Evolutionary conservation across 1,139 yeast genomes (phyloP).

Genomic region (Ogataea hybrid): DNA sequence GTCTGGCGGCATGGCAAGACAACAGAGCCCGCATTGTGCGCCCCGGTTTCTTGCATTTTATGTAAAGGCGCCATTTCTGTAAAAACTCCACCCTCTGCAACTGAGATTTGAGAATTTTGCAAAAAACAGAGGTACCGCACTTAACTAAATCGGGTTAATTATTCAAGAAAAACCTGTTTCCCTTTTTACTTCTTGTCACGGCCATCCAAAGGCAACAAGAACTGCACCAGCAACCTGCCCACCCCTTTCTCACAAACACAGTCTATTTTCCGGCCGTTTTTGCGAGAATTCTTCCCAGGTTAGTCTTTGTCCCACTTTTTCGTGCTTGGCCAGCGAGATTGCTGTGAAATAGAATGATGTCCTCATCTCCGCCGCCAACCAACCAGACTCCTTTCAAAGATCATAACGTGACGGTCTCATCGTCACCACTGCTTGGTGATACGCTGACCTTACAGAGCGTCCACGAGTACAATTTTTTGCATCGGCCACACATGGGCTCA

Average conservation of each 20-base stretch:
- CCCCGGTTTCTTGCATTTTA: background rate
- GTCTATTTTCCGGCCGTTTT: background rate
- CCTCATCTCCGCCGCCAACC: slow-evolving; percentile 31
- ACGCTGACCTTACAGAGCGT: slow-evolving; percentile 19
- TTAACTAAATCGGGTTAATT: no score
- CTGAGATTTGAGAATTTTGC: no score
- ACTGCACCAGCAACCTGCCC: background rate
- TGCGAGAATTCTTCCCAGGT: background rate
- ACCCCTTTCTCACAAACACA: background rate
- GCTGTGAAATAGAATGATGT: slow-evolving; percentile 26
- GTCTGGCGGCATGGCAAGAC: no score
- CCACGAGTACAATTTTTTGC: slow-evolving; percentile 19
- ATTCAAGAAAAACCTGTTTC: no score
- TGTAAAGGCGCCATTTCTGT: background rate
- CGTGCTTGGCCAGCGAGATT: slow-evolving; percentile 5
- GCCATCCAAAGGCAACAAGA: background rate
- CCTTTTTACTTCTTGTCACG: background rate
- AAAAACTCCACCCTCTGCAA: no score
- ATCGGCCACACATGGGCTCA: slow-evolving; percentile 6
- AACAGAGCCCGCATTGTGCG: no score
- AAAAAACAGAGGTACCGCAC: no score
- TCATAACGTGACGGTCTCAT: slow-evolving; percentile 17
- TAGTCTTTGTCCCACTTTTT: slow-evolving; percentile 2
- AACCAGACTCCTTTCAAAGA: slow-evolving; percentile 17
- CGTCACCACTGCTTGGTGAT: slow-evolving; percentile 25